Percentiles rank a stretch among this genome's conserved stretches.
Conservation (phyloP, 225 moss, liverwort and hornwort species). For the Asterella californica region DNA sequence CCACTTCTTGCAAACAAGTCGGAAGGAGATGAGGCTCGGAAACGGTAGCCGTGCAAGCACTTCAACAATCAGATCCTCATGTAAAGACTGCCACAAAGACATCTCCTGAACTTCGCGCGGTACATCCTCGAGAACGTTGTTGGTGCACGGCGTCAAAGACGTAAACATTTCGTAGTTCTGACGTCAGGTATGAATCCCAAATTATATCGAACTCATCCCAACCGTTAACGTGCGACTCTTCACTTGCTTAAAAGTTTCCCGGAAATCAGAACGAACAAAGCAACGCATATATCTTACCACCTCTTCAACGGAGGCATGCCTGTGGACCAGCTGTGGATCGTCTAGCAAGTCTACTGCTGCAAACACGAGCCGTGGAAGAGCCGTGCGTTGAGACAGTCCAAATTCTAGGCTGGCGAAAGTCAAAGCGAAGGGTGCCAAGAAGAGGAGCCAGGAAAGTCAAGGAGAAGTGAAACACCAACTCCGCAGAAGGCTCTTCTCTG, state of each 20-base stretch:
- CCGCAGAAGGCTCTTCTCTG: neutral
- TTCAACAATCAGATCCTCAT: slow-evolving; percentile 1
- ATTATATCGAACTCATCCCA: neutral
- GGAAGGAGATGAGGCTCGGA: neutral
- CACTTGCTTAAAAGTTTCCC: neutral
- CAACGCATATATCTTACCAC: neutral
- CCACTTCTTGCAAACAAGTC: slow-evolving; percentile 13
- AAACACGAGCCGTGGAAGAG: neutral
- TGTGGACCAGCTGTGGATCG: neutral
- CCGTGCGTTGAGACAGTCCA: neutral
- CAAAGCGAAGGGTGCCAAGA: too few relatives aligned
- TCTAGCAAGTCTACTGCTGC: neutral
- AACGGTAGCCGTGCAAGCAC: neutral
- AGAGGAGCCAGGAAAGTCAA: too few relatives aligned
- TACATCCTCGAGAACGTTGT: neutral
- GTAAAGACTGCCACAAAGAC: neutral
- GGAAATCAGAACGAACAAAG: neutral
- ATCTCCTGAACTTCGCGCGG: too few relatives aligned
- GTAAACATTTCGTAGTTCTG: neutral
- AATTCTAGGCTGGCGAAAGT: too few relatives aligned
- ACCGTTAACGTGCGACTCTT: neutral
- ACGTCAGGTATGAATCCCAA: neutral
- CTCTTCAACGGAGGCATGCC: neutral
- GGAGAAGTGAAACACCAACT: neutral
- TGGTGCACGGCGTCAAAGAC: neutral